phyloP scores from a whole-genome alignment of 805 yeast genomes.

The Saccharomycopsis schoenii region DNA sequence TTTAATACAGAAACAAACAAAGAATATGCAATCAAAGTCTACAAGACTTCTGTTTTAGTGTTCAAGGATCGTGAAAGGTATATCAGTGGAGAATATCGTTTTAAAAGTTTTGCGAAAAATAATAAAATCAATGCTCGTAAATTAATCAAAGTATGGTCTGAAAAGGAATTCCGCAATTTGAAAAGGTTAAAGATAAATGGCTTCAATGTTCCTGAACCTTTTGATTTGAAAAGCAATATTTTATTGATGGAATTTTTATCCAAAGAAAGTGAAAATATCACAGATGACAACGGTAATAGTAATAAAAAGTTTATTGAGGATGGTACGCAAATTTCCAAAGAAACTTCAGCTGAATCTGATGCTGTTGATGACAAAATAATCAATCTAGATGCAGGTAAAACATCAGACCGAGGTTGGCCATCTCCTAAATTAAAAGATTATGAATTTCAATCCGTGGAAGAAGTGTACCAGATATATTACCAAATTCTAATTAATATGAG shows the following conservation, averaged over 20 bases:
- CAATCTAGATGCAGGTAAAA: not conserved
- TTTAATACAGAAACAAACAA: conserved; percentile 31
- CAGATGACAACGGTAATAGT: not conserved
- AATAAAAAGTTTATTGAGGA: not conserved
- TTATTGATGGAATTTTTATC: conserved; percentile 87
- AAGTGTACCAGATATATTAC: conserved; percentile 57
- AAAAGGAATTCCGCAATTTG: conserved; percentile 88
- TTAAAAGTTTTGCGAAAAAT: conserved; percentile 64
- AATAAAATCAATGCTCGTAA: conserved; percentile 88
- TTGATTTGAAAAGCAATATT: conserved; percentile 81
- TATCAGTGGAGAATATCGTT: conserved; percentile 92
- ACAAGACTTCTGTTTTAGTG: conserved; percentile 93
- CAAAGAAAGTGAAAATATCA: conserved; percentile 41
- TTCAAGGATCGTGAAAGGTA: conserved; percentile 94
- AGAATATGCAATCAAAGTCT: conserved; percentile 84
- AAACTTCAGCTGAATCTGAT: not conserved
- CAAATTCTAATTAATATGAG: conserved; percentile 81
- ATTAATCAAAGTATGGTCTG: conserved; percentile 98
- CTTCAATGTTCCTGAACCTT: conserved; percentile 89
- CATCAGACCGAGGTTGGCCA: conserved; percentile 51
- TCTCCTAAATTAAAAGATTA: conserved; percentile 87
- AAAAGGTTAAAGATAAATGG: conserved; percentile 71
- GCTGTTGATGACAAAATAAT: not conserved
- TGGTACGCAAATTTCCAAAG: not conserved
- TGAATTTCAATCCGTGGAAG: conserved; percentile 56